These are phyloP conservation scores for Pseudonitzschia delicatissima DNA, from an alignment of 108 stramenopile genomes.

Conservation along the genomic window DNA sequence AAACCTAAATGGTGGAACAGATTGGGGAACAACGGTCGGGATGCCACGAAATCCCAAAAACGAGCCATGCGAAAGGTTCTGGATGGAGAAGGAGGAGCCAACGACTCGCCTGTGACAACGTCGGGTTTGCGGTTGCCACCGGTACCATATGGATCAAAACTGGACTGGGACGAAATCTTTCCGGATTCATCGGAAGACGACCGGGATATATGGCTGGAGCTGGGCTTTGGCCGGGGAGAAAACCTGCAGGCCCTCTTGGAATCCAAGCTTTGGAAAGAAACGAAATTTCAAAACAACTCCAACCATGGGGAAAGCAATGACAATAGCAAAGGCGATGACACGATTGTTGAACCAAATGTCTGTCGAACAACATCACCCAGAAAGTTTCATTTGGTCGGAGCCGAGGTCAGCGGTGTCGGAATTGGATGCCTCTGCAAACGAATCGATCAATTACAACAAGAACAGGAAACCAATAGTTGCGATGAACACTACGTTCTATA, in stretches of 20 bases:
- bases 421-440: conserved; percentile 41
- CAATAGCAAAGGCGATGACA: conserved; percentile 5
- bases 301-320: background rate
- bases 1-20: conserved; percentile 81
- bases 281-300: conserved; percentile 26
- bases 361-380: too few species aligned
- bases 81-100: conserved; percentile 2
- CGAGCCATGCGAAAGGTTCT: conserved; percentile 45
- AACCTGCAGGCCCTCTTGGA: conserved; percentile 49
- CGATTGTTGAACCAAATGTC: too few species aligned
- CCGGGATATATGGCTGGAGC: conserved; percentile 55
- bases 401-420: conserved; percentile 62
- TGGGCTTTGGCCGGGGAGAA: conserved; percentile 73
- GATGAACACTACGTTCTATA: background rate
- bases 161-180: conserved; percentile 34
- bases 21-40: conserved; percentile 37
- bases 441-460: conserved; percentile 36
- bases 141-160: conserved; percentile 17
- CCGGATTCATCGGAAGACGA: conserved; percentile 12
- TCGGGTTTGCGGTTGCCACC: conserved; percentile 21
- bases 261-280: conserved; percentile 3
- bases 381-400: conserved; percentile 43
- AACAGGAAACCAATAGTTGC: background rate
- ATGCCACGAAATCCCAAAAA: conserved; percentile 55
- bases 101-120: too few species aligned